phyloP scores from a whole-genome alignment of 2,329 filamentous ascomycete genomes.

The Dryadomyces quercus-mongolicae region DNA sequence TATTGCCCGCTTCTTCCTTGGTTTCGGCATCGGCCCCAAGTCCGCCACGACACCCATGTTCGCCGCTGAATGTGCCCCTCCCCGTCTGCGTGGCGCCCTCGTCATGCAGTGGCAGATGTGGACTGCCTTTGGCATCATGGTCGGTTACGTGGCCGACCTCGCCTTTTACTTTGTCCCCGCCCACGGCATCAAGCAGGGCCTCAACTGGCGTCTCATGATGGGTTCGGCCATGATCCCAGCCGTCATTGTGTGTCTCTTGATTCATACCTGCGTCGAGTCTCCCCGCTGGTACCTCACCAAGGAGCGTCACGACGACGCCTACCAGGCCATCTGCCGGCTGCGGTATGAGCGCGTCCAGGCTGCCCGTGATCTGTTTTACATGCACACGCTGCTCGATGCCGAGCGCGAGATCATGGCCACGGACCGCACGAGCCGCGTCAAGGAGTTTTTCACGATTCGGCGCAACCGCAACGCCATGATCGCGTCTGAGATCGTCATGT shows the following conservation, averaged over 20 bases:
- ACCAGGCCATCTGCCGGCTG: constrained; percentile 30
- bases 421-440: constrained; percentile 31
- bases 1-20: constrained; percentile 55
- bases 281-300: constrained; percentile 36
- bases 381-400: constrained; percentile 43
- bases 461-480: constrained; percentile 50
- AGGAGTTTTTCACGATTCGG: constrained; percentile 47
- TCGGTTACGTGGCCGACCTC: constrained; percentile 48
- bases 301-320: constrained; percentile 32
- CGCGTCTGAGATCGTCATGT: constrained; percentile 53
- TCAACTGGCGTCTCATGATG: constrained; percentile 58
- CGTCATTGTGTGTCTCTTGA: constrained; percentile 40
- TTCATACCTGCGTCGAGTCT: constrained; percentile 17
- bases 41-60: constrained; percentile 54
- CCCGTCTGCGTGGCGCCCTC: constrained; percentile 51
- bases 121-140: constrained; percentile 31
- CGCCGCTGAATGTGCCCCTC: constrained; percentile 54
- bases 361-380: constrained; percentile 43
- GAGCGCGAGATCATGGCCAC: constrained; percentile 39
- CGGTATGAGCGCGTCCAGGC: constrained; percentile 41
- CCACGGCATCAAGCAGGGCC: constrained; percentile 36
- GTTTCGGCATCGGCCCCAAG: constrained; percentile 60
- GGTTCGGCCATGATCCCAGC: constrained; percentile 53
- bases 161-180: constrained; percentile 47
- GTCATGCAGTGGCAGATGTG: constrained; percentile 48